These are phyloP conservation scores for Coemansia sp. DNA, from an alignment of 192 early-diverging fungal species.

Conservation along the genomic window DNA sequence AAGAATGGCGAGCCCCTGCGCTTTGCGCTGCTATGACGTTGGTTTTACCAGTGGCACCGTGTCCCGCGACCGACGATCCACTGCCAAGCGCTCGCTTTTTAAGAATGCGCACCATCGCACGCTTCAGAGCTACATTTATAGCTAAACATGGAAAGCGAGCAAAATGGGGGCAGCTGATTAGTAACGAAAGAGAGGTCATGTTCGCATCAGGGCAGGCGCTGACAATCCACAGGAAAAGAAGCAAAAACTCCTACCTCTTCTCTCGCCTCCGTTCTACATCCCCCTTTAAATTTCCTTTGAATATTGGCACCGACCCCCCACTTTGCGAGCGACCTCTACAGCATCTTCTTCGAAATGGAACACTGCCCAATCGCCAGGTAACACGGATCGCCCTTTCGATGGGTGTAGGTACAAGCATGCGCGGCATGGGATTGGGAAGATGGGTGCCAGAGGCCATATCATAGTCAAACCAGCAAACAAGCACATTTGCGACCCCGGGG, in stretches of 20 bases:
- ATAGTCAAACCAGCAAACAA: neutral
- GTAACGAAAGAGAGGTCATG: neutral
- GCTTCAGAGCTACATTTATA: slow-evolving; percentile 37
- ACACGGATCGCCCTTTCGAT: too few relatives aligned
- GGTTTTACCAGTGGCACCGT: neutral
- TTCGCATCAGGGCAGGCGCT: neutral
- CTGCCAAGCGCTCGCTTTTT: slow-evolving; percentile 16
- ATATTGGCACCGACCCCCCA: neutral
- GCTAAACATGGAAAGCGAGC: neutral
- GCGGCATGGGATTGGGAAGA: too few relatives aligned
- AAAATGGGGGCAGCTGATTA: neutral
- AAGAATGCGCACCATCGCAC: slow-evolving; percentile 36
- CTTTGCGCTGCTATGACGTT: neutral
- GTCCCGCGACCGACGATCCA: neutral
- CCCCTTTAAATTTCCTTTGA: neutral
- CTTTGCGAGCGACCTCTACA: neutral
- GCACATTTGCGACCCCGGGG: neutral
- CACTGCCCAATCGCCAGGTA: too few relatives aligned
- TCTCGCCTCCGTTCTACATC: neutral
- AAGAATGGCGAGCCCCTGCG: slow-evolving; percentile 8
- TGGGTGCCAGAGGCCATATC: too few relatives aligned
- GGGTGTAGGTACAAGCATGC: too few relatives aligned
- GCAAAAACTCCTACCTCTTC: neutral
- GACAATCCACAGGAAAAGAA: neutral
- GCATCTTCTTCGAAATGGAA: too few relatives aligned